These are phyloP conservation scores for Eimeria tenella DNA, from an alignment of 169 alveolate species.

Conservation along the genomic window DNA sequence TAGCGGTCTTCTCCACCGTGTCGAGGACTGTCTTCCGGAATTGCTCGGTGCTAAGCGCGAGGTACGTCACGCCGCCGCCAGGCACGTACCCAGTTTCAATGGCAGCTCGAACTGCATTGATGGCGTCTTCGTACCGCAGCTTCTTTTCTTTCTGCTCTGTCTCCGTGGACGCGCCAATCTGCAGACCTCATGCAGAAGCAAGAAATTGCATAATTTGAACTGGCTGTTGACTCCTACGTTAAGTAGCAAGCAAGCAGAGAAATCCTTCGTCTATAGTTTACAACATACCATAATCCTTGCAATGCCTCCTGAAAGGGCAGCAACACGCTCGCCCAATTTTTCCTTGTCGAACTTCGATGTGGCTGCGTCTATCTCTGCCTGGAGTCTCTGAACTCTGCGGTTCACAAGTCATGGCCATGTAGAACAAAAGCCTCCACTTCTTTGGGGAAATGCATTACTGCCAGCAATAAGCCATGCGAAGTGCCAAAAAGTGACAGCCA, in stretches of 20 bases:
- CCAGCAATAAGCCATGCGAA: too few species aligned
- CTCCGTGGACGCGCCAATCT: slow-evolving; percentile 92
- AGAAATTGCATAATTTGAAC: not conserved
- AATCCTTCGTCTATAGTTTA: too few species aligned
- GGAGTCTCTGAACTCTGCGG: slow-evolving; percentile 83
- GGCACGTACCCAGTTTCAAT: slow-evolving; percentile 93
- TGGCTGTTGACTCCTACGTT: too few species aligned
- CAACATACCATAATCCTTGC: slow-evolving; percentile 88
- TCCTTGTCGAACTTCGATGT: slow-evolving; percentile 90
- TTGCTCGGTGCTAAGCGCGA: slow-evolving; percentile 87
- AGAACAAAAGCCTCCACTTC: not conserved
- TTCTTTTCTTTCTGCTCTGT: slow-evolving; percentile 92
- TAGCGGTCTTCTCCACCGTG: slow-evolving; percentile 86
- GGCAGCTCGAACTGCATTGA: slow-evolving; percentile 93
- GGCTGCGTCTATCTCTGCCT: slow-evolving; percentile 86
- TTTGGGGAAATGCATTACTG: too few species aligned
- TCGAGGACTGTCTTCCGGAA: slow-evolving; percentile 84
- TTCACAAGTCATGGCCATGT: not conserved
- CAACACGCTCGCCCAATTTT: slow-evolving; percentile 91
- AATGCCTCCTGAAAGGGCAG: slow-evolving; percentile 93
- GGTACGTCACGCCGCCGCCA: slow-evolving; percentile 94
- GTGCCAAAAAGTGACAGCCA: too few species aligned
- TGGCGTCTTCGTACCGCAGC: slow-evolving; percentile 91
- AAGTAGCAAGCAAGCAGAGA: too few species aligned
- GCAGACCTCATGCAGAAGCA: not conserved